Base-by-base conservation (phyloP, 768 basidiomycete genomes). In the Tulasnella sp. region DNA sequence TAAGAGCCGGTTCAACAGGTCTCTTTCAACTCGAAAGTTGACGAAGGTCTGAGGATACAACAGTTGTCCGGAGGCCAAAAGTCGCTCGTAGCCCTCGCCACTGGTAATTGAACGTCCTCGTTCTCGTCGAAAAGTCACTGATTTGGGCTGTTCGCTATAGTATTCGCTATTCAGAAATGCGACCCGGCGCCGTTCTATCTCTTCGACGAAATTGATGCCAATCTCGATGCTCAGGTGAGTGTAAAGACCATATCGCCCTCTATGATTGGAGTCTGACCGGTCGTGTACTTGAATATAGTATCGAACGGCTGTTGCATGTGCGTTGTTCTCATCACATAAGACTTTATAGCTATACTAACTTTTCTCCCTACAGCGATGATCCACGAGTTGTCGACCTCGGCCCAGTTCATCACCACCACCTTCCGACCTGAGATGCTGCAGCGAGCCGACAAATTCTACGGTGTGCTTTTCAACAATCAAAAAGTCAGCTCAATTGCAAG, bases 181-280 rank as follows among this genome's bases (percentile, higher is more conserved):
- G 98, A 99, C 82, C 98, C 98, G 1, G 97, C 98, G 0, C 98
- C 98, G 1, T 99, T 99, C 86, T 99, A 99, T 84, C 88, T 99
- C n/a, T 99, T 99, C 82, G 98, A 99, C 83, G 98, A 99, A 92
- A 99, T 99, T 82, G 98, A 99, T 82, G 98, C 98, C 75, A 98
- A 98, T 82, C 87, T 99, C 70, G 97, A 99, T 81, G 96, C 76
- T 48, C 74, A 75, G 74, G 79, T 79, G 35, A 10, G 79, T 77
- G 20, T 2, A 39, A n/a, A 18, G 1, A 3, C 16, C 13, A 44
- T 67, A 44, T 20, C n/a, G 35, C 23, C 18, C 39, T 32, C 55
- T 79, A 16, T 15, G 15, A 48, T 69, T 42, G n/a, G 44, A 4
- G 10, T 37, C 35, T 70, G 9, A 77, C 77, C 48, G 39, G 35